Evolutionary conservation across 331 rosid species (phyloP), one percentile per base, ranked within the genome.

Genomic region (Cydonia oblonga): DNA sequence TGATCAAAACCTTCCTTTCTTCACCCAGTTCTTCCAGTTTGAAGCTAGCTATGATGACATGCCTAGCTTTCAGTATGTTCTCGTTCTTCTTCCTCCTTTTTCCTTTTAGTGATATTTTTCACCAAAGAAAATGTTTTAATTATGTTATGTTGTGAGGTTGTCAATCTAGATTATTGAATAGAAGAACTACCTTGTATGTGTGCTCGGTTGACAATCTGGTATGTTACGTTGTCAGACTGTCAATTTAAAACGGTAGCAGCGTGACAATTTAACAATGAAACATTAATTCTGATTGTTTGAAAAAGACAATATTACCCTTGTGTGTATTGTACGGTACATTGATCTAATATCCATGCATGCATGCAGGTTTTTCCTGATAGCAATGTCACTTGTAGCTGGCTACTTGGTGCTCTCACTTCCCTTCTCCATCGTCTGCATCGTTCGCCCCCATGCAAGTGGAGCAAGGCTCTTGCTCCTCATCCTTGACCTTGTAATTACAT

Each of bases 1-100:
- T 22, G 95, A 87, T 52, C 82, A 93, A 38, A 86, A 61, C 62
- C 98, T 93, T 29, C 97, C 98, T 56, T 90, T 93, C 86, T 90
- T 89, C 87, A 90, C 98, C 70, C 97, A 90, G 82, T 93, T 89
- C 87, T 87, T 93, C 84, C 96, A 90, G 51, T 93, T 93, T 54
- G 87, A 90, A 81, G 98, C 98, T 25, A 84, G 88, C 72, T 93
- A 90, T 2, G 90, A 89, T 24, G 87, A 87, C 79, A 82, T 93
- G 75, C 86, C 97, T 7, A 68, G 92, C 59, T 89, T 93, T 49
- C 81, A 89, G 98, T 93, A 81, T 22, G 91, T 72, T 16, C 54
- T 6, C 54, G 7, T 49, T 49, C 7, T 16, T 7, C 54, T 49
- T 49, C 54, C 54, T 1, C 20, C 4, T 49, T 49, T 49, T 49